Base-by-base conservation (phyloP, 805 yeast species). In the Kodamaea sagamina region DNA sequence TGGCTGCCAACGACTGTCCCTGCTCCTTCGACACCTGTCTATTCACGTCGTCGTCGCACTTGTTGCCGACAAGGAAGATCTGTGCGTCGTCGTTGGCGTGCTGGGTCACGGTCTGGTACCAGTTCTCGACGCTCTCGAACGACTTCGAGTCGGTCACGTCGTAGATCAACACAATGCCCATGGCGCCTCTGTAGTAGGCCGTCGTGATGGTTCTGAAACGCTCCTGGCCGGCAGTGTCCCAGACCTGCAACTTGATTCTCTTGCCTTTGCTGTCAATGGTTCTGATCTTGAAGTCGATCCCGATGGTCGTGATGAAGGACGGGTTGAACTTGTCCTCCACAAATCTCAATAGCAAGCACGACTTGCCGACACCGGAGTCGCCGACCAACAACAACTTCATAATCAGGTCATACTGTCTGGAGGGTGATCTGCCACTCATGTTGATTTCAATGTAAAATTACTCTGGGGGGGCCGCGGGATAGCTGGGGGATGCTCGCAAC, bases 211-310 rank as follows among this genome's bases (percentile, higher is more conserved):
- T 88, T 70, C 96, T 80, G 72, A 89, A 89, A 59, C 97, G 77
- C 65, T 89, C 97, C 70, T 89, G 97, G n/a, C 97, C 97, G 1
- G 97, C 97, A 31, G 97, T 89, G 63, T 89, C 97, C 97, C 97
- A 86, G 34, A 92, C 86, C 67, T 93, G 99, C 62, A 92, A 78
- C 71, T 93, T 93, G 67, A 93, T 86, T 52, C 85, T 85, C 68
- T 87, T 86, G 42, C 96, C 97, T 50, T 92, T 92, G 52, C 90
- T 78, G 56, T 92, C 97, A 54, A 90, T 87, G 21, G 97, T 90
- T 69, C 97, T 85, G 63, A 93, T 92, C 73, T 93, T 93, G 78
- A 93, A 93, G 67, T 93, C 99, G 58, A 93, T 93, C 43, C 99
- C 99, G 58, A 93, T 93, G 37, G 99, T 93, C 47, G 98, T 89